Percentiles rank a stretch among this genome's conserved stretches.
Conservation (phyloP, 192 early-diverging fungal genomes). For the Coemansia sp. region DNA sequence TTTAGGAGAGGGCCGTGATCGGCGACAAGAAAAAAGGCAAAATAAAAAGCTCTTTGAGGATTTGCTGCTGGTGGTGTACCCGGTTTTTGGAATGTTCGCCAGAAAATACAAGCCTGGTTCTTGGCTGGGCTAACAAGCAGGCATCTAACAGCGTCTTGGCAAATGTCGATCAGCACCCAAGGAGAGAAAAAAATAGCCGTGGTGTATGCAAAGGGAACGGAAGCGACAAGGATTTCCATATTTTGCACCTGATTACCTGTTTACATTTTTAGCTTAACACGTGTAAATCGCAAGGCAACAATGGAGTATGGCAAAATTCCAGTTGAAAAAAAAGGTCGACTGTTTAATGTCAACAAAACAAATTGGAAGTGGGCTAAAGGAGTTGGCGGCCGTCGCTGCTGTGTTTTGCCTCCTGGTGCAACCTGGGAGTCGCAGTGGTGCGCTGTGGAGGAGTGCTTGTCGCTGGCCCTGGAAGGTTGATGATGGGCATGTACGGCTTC, state of each 20-base stretch:
- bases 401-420: background rate
- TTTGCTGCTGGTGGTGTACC: too few relatives aligned
- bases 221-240: background rate
- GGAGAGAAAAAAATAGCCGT: background rate
- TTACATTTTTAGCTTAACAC: background rate
- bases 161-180: background rate
- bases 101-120: background rate
- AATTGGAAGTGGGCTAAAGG: background rate
- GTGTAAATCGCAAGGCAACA: background rate
- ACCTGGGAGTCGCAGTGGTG: background rate
- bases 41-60: too few relatives aligned
- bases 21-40: background rate
- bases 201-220: too few relatives aligned
- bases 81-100: too few relatives aligned
- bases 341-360: too few relatives aligned
- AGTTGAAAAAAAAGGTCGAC: too few relatives aligned
- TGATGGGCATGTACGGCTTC: background rate
- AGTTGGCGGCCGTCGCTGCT: background rate
- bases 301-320: background rate
- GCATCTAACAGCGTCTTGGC: too few relatives aligned
- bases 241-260: background rate
- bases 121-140: too few relatives aligned
- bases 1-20: background rate
- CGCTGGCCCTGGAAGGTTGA: background rate
- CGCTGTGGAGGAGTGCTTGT: background rate